Conservation (phyloP, 2,329 filamentous ascomycete genomes). For the Akanthomyces uredinophilus region DNA sequence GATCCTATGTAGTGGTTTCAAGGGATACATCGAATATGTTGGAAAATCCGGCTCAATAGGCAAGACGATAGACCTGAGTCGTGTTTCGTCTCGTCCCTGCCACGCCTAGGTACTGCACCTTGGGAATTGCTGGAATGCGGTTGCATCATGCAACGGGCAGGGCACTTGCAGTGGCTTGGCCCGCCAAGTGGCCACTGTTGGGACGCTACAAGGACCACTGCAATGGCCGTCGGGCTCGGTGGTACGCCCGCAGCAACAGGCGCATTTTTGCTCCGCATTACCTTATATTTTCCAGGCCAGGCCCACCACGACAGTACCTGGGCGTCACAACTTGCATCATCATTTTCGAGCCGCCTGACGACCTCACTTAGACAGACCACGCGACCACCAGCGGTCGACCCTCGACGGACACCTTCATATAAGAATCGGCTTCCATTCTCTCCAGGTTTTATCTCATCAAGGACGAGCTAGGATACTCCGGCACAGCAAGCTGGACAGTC, state of each 20-base stretch:
- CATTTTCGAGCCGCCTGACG: slow-evolving; percentile 9
- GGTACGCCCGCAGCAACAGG: too few species aligned
- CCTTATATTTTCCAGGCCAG: neutral
- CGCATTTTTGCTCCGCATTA: neutral
- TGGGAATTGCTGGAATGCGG: too few species aligned
- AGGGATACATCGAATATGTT: neutral
- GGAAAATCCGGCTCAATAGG: too few species aligned
- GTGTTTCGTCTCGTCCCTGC: too few species aligned
- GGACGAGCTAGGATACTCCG: neutral
- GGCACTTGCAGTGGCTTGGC: too few species aligned
- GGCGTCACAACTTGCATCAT: slow-evolving; percentile 13
- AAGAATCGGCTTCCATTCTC: neutral
- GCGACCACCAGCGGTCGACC: slow-evolving; percentile 4
- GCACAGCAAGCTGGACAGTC: neutral
- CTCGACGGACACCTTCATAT: neutral
- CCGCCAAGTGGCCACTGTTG: too few species aligned
- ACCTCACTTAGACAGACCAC: slow-evolving; percentile 13
- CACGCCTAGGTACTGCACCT: too few species aligned
- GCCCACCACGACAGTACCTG: neutral
- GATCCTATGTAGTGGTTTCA: neutral
- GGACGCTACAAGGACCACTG: too few species aligned
- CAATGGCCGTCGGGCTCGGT: too few species aligned
- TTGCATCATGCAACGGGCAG: too few species aligned
- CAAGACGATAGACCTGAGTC: too few species aligned
- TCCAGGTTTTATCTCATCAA: neutral